Evolutionary conservation across 208 protist genomes (phyloP), one percentile per base, ranked within the genome.

Genomic region (Leishmania amazonensis): DNA sequence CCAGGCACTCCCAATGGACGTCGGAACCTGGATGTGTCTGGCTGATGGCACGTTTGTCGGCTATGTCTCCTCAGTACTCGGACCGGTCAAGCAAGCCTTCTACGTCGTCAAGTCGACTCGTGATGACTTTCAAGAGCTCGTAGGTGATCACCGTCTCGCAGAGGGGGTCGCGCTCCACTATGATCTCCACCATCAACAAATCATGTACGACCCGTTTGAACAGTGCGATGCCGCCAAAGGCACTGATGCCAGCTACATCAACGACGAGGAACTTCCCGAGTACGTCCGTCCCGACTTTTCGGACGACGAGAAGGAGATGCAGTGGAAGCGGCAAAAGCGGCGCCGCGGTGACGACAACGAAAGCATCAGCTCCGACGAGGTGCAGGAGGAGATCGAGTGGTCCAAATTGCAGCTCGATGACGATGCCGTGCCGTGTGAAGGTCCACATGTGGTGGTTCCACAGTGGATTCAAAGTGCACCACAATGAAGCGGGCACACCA

Each of bases 201-300:
- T 96, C 31, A 89, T 96, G 60, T 93, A 85, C 74, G 85, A 95
- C 64, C 84, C 85, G 0, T 79, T 80, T 31, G 62, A 71, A 58
- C 92, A 94, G 81, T 96, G 93, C 54, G 91, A 95, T 71, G 85
- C 76, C 17, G 76, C 77, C 15, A 84, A 86, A 11, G 95, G 92
- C 42, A 98, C 93, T 0, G 95, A 98, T 75, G 95, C 95, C 0
- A 96, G 93, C 78, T 98, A 97, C 80, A 79, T 98, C 42, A 94
- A 98, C 78, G 95, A 98, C 72, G 93, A 96, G 60, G 93, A 98
- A 73, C 90, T 98, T 11, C 95, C 95, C 15, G 84, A 87, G 40
- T 67, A 96, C 77, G 91, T 96, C 13, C 85, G 91, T 21, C 95
- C 95, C 7, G 93, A 97, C 76, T 98, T 98, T 73, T 96, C 91